Evolutionary conservation across 805 yeast genomes (phyloP).

Genomic region (Candida suzukii): DNA sequence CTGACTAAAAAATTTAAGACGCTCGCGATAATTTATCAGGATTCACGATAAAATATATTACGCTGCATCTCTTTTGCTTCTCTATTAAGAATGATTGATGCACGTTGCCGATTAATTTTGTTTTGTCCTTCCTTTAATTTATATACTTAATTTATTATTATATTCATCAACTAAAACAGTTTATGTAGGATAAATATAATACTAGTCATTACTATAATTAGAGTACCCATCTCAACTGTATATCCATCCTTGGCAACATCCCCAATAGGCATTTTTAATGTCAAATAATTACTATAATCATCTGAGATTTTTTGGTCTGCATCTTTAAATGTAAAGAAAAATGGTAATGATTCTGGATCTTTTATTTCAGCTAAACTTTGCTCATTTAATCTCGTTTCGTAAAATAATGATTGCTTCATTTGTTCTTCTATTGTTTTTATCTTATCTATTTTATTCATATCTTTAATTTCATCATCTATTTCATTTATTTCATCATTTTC

Average conservation of each 20-base stretch:
- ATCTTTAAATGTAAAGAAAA: slow-evolving; percentile 10
- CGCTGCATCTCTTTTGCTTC: too few species aligned
- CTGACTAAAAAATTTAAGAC: too few species aligned
- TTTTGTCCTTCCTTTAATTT: too few species aligned
- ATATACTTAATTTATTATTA: too few species aligned
- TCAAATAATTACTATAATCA: slow-evolving; percentile 3
- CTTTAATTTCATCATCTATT: neutral
- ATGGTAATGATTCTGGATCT: neutral
- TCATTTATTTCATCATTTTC: neutral
- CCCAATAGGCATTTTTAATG: slow-evolving; percentile 11
- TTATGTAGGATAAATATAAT: slow-evolving; percentile 6
- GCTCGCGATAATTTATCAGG: too few species aligned
- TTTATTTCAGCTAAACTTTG: slow-evolving; percentile 7
- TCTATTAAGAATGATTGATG: too few species aligned
- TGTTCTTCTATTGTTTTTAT: neutral
- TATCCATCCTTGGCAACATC: slow-evolving; percentile 3
- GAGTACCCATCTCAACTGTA: slow-evolving; percentile 9
- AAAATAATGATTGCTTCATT: slow-evolving; percentile 14
- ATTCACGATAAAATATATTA: too few species aligned
- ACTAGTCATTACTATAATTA: slow-evolving; percentile 4
- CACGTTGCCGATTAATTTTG: too few species aligned
- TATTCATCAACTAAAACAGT: neutral
- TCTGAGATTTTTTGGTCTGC: neutral
- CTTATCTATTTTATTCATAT: neutral
- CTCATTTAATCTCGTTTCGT: slow-evolving; percentile 13